Evolutionary conservation across 495 filamentous ascomycete species (phyloP).

Genomic region (Echria macrotheca): DNA sequence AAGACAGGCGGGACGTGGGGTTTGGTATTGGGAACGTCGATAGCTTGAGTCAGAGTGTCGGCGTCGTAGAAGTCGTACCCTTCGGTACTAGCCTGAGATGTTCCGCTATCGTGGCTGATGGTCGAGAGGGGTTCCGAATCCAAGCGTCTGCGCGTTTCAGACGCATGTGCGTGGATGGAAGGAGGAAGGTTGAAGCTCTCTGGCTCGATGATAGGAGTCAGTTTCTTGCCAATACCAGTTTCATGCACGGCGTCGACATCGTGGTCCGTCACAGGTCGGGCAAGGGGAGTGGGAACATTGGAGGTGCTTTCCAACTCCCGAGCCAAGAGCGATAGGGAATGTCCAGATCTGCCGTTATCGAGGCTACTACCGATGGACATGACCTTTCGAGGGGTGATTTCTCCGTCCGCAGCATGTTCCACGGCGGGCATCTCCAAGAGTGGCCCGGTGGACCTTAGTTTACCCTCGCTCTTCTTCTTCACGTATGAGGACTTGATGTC

Average conservation of each 20-base stretch:
- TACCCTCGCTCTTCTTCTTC: constrained; percentile 26
- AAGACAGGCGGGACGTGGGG: constrained; percentile 24
- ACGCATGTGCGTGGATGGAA: constrained; percentile 22
- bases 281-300: constrained; percentile 73
- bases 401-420: constrained; percentile 18
- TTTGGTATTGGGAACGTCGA: constrained; percentile 33
- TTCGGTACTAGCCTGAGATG: constrained; percentile 43
- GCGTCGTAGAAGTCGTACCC: constrained; percentile 55
- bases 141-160: constrained; percentile 31
- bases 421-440: constrained; percentile 10
- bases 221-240: constrained; percentile 23
- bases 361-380: constrained; percentile 22
- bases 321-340: constrained; percentile 33
- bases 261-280: constrained; percentile 55
- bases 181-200: constrained; percentile 40
- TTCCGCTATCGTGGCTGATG: constrained; percentile 36
- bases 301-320: constrained; percentile 66
- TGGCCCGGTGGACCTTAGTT: constrained; percentile 2
- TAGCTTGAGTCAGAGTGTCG: constrained; percentile 39
- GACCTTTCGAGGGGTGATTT: constrained; percentile 35
- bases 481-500: constrained; percentile 11
- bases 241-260: constrained; percentile 19
- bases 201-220: constrained; percentile 38
- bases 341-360: constrained; percentile 18
- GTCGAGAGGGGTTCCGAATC: constrained; percentile 42